Evolutionary conservation across 1,139 yeast species (phyloP).

Genomic region (Debaryomyces coudertii): DNA sequence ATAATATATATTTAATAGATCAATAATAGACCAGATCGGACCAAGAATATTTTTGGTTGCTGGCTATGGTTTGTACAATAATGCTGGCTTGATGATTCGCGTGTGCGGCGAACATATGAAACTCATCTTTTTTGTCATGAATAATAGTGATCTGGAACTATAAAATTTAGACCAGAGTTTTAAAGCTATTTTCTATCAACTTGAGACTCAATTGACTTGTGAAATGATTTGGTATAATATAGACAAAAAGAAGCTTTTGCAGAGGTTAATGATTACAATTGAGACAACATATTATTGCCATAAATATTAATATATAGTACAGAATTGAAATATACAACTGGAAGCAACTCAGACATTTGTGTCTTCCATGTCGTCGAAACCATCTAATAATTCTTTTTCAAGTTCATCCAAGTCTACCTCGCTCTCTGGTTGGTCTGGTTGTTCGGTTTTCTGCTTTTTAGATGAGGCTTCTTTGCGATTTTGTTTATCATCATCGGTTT

Average conservation of each 20-base stretch:
- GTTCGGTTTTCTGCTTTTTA: slow-evolving; percentile 16
- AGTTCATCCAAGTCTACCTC: slow-evolving; percentile 42
- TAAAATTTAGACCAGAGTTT: too few relatives aligned
- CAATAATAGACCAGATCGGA: not conserved
- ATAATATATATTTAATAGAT: not conserved
- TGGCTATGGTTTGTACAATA: not conserved
- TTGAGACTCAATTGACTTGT: too few relatives aligned
- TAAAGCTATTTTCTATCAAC: too few relatives aligned
- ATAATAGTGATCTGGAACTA: too few relatives aligned
- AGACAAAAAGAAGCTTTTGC: too few relatives aligned
- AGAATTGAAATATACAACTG: not conserved
- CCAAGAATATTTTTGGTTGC: not conserved
- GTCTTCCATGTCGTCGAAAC: slow-evolving; percentile 48
- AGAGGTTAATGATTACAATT: too few relatives aligned
- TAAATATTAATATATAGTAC: slow-evolving; percentile 1
- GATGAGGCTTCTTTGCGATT: slow-evolving; percentile 11
- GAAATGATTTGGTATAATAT: too few relatives aligned
- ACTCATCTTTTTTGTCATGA: too few relatives aligned
- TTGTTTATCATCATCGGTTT: slow-evolving; percentile 23
- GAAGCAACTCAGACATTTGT: slow-evolving; percentile 1
- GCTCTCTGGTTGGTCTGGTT: slow-evolving; percentile 12
- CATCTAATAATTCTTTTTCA: slow-evolving; percentile 50
- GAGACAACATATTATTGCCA: too few relatives aligned
- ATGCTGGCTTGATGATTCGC: not conserved
- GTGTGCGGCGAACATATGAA: not conserved